Percentiles rank a stretch among this genome's conserved stretches.
These are phyloP conservation scores for Cronartium quercuum DNA, from an alignment of 1,284 basidiomycete species.

Conservation along the genomic window DNA sequence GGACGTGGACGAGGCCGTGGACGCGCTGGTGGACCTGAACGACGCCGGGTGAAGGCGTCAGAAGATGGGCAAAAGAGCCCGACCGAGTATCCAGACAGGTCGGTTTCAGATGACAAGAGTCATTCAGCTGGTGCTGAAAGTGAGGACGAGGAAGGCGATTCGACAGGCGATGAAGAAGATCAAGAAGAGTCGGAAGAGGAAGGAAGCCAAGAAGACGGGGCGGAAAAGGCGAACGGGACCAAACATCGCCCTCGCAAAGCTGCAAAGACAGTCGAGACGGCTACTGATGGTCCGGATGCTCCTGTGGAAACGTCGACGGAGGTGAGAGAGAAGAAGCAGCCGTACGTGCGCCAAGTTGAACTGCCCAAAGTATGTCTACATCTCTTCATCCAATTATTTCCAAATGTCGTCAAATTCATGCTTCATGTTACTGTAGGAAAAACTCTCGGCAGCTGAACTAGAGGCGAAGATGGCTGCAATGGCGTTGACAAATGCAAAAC, in stretches of 20 bases:
- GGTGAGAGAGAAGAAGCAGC: slow-evolving; percentile 12
- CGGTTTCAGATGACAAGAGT: not conserved
- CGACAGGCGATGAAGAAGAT: not conserved
- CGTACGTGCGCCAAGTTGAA: slow-evolving; percentile 33
- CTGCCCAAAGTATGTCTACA: slow-evolving; percentile 11
- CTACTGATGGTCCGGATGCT: not conserved
- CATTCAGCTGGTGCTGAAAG: not conserved
- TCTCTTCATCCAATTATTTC: not conserved
- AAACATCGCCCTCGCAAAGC: not conserved
- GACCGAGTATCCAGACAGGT: not conserved
- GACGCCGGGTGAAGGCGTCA: not conserved
- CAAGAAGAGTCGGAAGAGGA: not conserved
- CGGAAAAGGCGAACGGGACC: not conserved
- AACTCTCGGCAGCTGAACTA: slow-evolving; percentile 40
- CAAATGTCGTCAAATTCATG: not conserved
- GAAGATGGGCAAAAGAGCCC: slow-evolving; percentile 1
- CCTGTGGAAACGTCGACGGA: not conserved
- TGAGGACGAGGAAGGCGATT: slow-evolving; percentile 8
- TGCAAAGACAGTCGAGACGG: not conserved
- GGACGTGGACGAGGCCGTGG: not conserved
- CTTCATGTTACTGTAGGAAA: slow-evolving; percentile 31
- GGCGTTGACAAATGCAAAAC: slow-evolving; percentile 41
- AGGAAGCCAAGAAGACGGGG: not conserved
- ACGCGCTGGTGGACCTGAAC: not conserved
- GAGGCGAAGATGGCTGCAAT: slow-evolving; percentile 43